Percentiles rank a stretch among this genome's conserved stretches.
These are phyloP conservation scores for Hemerocallis citrina DNA, from an alignment of 106 monocot species.

Conservation along the genomic window DNA sequence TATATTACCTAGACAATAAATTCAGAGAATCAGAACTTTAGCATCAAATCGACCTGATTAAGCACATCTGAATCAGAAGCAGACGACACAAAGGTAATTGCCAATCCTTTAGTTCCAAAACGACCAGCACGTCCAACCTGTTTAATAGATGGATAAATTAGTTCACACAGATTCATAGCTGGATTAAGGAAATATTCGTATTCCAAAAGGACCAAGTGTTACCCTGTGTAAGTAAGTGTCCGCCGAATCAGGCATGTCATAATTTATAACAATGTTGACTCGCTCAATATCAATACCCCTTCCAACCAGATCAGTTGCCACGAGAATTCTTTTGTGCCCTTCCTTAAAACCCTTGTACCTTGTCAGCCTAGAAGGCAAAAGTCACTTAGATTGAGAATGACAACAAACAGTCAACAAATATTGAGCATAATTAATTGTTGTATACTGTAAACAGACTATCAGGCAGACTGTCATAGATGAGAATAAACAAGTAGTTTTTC, in stretches of 20 bases:
- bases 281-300: constrained; percentile 99
- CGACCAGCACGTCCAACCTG: constrained; percentile 91
- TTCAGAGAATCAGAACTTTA: not conserved
- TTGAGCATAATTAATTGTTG: not conserved
- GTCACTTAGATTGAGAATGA: not conserved
- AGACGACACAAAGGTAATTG: constrained; percentile 97
- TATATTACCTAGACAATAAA: not conserved
- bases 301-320: constrained; percentile 91
- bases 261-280: constrained; percentile 99
- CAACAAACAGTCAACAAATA: not conserved
- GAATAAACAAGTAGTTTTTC: not conserved
- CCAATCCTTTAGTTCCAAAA: constrained; percentile 97
- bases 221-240: constrained; percentile 98
- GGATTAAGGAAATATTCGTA: constrained; percentile 1
- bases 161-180: not conserved
- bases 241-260: constrained; percentile 99
- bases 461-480: not conserved
- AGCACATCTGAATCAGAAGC: constrained; percentile 91
- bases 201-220: too few relatives aligned
- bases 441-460: not conserved
- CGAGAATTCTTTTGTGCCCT: constrained; percentile 96
- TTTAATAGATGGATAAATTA: not conserved
- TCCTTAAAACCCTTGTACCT: constrained; percentile 98
- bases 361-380: constrained; percentile 46
- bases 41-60: constrained; percentile 56